These are phyloP conservation scores for Xylariales sp. DNA, from an alignment of 2,329 filamentous ascomycete genomes.

Conservation along the genomic window DNA sequence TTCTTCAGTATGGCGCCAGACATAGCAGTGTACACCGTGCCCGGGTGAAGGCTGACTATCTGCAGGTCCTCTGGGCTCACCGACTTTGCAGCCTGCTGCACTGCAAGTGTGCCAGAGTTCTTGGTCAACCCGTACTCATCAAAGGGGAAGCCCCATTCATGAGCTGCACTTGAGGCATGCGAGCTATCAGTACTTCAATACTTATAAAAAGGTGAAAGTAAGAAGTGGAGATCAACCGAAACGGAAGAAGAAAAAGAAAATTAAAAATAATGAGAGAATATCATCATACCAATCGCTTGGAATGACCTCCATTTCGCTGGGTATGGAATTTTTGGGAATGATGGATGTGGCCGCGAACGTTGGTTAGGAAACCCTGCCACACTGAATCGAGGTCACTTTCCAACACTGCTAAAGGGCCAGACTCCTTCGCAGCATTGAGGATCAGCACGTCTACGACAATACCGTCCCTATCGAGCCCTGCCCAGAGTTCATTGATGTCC, in stretches of 20 bases:
- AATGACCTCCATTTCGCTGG: slow-evolving; percentile 18
- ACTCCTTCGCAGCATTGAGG: slow-evolving; percentile 21
- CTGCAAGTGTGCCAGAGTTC: slow-evolving; percentile 25
- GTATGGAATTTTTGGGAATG: slow-evolving; percentile 27
- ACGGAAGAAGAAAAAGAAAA: no score
- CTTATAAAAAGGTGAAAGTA: no score
- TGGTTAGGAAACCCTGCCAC: slow-evolving; percentile 22
- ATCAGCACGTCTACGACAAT: slow-evolving; percentile 28
- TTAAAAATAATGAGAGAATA: no score
- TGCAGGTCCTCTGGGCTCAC: slow-evolving; percentile 27
- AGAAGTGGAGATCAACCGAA: no score
- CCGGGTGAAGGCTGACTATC: slow-evolving; percentile 35
- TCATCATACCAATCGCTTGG: slow-evolving; percentile 15
- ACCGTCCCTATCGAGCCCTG: slow-evolving; percentile 13
- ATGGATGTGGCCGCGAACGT: slow-evolving; percentile 25
- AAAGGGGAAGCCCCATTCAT: slow-evolving; percentile 17
- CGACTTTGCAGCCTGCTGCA: slow-evolving; percentile 35
- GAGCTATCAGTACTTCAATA: no score
- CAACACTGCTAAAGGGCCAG: slow-evolving; percentile 14
- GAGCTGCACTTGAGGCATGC: no score
- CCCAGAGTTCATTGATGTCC: slow-evolving; percentile 27
- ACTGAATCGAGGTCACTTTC: slow-evolving; percentile 14
- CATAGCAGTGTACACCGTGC: slow-evolving; percentile 31
- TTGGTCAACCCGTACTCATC: slow-evolving; percentile 32
- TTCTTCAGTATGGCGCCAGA: no score